A percentile compares a stretch with the other conserved stretches of the same genome.
phyloP scores from a whole-genome alignment of 495 filamentous ascomycete genomes.

The Delitschia confertaspora region DNA sequence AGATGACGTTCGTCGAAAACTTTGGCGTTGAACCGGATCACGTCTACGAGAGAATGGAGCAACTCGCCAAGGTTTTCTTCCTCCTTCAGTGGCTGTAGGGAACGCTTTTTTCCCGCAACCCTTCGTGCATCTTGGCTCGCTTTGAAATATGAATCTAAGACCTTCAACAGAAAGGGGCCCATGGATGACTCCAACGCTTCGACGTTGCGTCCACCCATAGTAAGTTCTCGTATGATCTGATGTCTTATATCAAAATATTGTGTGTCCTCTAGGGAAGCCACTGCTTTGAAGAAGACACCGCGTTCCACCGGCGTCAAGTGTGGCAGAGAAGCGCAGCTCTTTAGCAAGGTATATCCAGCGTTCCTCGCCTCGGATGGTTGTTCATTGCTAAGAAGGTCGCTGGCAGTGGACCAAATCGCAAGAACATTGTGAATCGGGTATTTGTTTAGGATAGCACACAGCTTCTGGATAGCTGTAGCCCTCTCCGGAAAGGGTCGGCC shows the following conservation, averaged over 20 bases:
- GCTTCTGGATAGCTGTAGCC: slow-evolving; percentile 8
- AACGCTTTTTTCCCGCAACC: slow-evolving; percentile 23
- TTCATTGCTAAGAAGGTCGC: slow-evolving; percentile 51
- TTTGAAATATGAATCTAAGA: slow-evolving; percentile 50
- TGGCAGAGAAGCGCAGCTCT: slow-evolving; percentile 52
- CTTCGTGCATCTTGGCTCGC: slow-evolving; percentile 34
- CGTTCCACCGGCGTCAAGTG: slow-evolving; percentile 56
- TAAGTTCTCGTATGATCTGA: slow-evolving; percentile 51
- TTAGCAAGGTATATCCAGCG: slow-evolving; percentile 54
- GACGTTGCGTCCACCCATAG: slow-evolving; percentile 53
- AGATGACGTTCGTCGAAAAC: slow-evolving; percentile 61
- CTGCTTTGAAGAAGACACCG: slow-evolving; percentile 52
- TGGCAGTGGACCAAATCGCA: slow-evolving; percentile 55
- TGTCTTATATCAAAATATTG: slow-evolving; percentile 58
- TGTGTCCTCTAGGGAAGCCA: slow-evolving; percentile 42
- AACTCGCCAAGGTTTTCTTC: slow-evolving; percentile 60
- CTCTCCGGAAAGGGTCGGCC: slow-evolving; percentile 7
- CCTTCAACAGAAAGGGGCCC: slow-evolving; percentile 48
- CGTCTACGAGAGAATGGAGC: slow-evolving; percentile 64
- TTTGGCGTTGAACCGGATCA: slow-evolving; percentile 78
- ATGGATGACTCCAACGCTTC: slow-evolving; percentile 57
- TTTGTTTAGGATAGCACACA: slow-evolving; percentile 17
- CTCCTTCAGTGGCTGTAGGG: slow-evolving; percentile 45
- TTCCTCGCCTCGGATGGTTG: slow-evolving; percentile 46
- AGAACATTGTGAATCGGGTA: slow-evolving; percentile 34